Evolutionary conservation across 768 basidiomycete species (phyloP).

Genomic region (Suillus decipiens): DNA sequence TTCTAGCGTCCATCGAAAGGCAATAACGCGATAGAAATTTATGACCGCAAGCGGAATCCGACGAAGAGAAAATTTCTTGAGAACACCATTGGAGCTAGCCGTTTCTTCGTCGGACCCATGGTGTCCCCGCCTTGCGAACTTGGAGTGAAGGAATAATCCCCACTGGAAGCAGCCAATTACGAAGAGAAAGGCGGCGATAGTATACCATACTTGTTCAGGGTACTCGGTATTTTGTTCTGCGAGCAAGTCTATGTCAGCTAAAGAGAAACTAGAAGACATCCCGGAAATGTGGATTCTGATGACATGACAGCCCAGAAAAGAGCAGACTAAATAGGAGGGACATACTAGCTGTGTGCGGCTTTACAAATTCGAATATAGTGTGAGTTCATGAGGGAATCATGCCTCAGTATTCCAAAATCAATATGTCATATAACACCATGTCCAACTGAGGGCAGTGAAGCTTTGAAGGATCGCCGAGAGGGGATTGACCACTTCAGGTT

Average conservation of each 20-base stretch:
- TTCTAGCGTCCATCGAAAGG: conserved; percentile 50
- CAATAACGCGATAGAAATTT: conserved; percentile 48
- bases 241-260: not conserved
- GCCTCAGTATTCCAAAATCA: not conserved
- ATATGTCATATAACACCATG: not conserved
- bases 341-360: not conserved
- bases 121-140: conserved; percentile 12
- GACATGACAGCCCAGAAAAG: not conserved
- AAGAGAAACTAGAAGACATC: conserved; percentile 1
- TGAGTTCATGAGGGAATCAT: not conserved
- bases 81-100: conserved; percentile 11
- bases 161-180: conserved; percentile 28
- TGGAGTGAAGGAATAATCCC: conserved; percentile 27
- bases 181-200: conserved; percentile 17
- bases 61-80: conserved; percentile 38
- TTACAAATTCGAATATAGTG: not conserved
- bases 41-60: conserved; percentile 39
- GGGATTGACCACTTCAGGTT: not conserved
- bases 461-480: not conserved
- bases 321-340: not conserved
- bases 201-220: conserved; percentile 22
- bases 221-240: not conserved
- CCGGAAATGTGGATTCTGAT: not conserved
- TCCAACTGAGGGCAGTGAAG: no score
- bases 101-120: conserved; percentile 21